Evolutionary conservation across 2,329 filamentous ascomycete species (phyloP), one percentile per base, ranked within the genome.

Genomic region (Fusarium tanahbumbuense): DNA sequence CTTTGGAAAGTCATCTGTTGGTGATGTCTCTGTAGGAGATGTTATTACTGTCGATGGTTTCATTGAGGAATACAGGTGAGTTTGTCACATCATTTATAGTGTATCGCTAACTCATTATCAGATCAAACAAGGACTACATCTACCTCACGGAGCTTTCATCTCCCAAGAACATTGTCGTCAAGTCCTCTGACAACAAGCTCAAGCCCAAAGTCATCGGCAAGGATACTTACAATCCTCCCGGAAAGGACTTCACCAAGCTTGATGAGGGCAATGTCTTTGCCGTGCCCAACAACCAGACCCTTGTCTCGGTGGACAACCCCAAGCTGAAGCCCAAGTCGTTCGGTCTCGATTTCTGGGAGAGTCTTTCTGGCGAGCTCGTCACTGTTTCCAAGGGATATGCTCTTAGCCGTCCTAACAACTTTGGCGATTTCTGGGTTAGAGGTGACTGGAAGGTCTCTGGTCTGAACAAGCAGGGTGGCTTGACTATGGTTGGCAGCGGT

Each of bases 291-390:
- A 90, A 88, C 64, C 81, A 81, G 41, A 85, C 81, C 66, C 83
- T 84, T 69, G 75, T 93, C 41, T 90, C 89, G 4, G 80, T 77
- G 8, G 81, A 76, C 34, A 92, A 93, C 76, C 90, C 90, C 0
- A 80, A 81, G 16, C 83, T 93, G 41, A 77, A 90, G 64, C 90
- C 90, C 3, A 79, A 81, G 23, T 79, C 81, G 44, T 93, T 89
- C 73, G 91, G 91, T 4, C 81, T 93, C 30, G 91, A 93, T 77
- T 93, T 92, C 75, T 93, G 91, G 91, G 89, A 93, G 83, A 89
- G 86, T 67, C 79, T 93, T 61, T 83, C 82, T 56, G 91, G 90
- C 28, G 89, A 92, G 78, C 82, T 92, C 10, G 90, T 93, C 16
- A 91, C 87, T 1, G 80, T 93, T 48, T 83, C 83, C 70, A 83